Conservation (phyloP, 1,139 yeast species). For the Debaryomyces sp. region DNA sequence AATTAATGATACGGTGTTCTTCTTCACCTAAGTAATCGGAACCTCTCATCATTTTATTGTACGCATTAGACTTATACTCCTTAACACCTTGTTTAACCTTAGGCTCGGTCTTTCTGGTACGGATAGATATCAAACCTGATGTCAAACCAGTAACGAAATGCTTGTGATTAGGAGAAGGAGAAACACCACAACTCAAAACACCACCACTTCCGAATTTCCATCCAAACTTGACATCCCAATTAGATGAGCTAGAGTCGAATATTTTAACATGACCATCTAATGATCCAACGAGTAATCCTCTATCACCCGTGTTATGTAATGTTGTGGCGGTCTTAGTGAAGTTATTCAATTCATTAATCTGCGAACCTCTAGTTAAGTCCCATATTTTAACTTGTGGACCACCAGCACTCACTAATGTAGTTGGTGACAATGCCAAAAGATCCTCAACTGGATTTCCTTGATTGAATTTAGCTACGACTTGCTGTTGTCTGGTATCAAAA, state of each 20-base stretch:
- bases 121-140: conserved; percentile 82
- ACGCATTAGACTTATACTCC: conserved; percentile 50
- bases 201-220: conserved; percentile 95
- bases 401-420: conserved; percentile 81
- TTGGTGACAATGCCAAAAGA: conserved; percentile 77
- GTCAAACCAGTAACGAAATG: conserved; percentile 95
- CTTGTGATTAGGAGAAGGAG: conserved; percentile 72
- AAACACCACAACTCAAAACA: conserved; percentile 84
- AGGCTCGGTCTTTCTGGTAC: conserved; percentile 80
- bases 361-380: conserved; percentile 82
- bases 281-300: conserved; percentile 88
- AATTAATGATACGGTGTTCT: conserved; percentile 72
- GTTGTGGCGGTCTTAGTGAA: conserved; percentile 94
- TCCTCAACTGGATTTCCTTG: conserved; percentile 80
- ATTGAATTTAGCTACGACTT: conserved; percentile 36
- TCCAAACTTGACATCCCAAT: conserved; percentile 92
- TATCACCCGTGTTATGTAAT: conserved; percentile 66
- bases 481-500: conserved; percentile 79
- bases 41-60: conserved; percentile 85
- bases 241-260: conserved; percentile 72
- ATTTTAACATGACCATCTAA: conserved; percentile 97
- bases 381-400: conserved; percentile 88
- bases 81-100: conserved; percentile 55
- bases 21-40: conserved; percentile 88
- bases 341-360: conserved; percentile 66